Base-by-base conservation (phyloP, 208 protist species). In the Crithidia acanthocephali region DNA sequence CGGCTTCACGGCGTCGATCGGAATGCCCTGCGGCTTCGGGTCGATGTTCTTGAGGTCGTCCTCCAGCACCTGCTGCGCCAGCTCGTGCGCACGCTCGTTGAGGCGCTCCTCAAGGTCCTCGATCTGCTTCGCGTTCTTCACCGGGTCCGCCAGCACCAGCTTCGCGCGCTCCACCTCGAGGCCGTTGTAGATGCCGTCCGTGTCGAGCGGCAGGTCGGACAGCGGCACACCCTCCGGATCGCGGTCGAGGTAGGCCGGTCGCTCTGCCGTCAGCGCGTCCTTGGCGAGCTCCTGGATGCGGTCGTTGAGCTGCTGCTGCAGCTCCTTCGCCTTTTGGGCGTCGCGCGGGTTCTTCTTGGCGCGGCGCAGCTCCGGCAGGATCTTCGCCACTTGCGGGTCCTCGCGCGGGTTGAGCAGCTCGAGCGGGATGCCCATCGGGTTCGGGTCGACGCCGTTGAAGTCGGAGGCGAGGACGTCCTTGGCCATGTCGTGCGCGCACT, bases 131-230 rank as follows among this genome's bases (percentile, higher is more conserved):
- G 78, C 80, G 62, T 93, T 87, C 35, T 65, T 61, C 9, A 60
- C 70, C 3, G 81, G 80, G 62, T 90, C 85, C 51, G 72, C 42
- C 50, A 91, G 77, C 81, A 85, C 85, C 60, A 88, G 78, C 61
- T 88, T 87, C 47, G 75, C 84, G 22, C 88, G 88, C 71, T 87
- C 84, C 27, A 80, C 68, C 77, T 94, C 88, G 25, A 94, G 69
- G 7, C 72, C 83, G 59, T 61, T 76, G 73, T 87, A 94, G 52
- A 83, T 76, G 40, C 68, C 72, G 65, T 94, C 88, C 20, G 70
- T 78, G 68, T 90, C 85, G 15, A 94, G 77, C 10, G 88, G 84
- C 28, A 93, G 71, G 48, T 86, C 64, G 2, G 66, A 63, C 15
- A 90, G 80, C 35, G 79, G 75, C 28, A 94, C 88, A 22, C 88